Evolutionary conservation across 768 basidiomycete species (phyloP).

Genomic region (Scleroderma citrinum): DNA sequence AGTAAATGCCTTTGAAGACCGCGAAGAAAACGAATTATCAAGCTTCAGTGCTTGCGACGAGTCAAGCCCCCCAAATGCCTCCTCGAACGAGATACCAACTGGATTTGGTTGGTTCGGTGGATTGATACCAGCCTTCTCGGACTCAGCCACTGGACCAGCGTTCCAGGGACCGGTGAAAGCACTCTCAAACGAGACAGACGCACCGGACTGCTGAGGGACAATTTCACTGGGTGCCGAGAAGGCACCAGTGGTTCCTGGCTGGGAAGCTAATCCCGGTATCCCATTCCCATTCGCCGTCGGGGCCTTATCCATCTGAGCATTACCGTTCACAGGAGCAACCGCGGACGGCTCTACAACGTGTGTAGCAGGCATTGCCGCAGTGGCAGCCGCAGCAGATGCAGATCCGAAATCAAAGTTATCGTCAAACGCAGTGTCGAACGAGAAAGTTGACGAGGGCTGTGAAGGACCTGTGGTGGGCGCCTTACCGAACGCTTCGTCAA

Average conservation of each 20-base stretch:
- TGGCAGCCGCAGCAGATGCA: conserved; percentile 30
- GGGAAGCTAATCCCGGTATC: conserved; percentile 8
- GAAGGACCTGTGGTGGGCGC: conserved; percentile 36
- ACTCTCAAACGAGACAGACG: conserved; percentile 40
- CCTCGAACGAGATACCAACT: conserved; percentile 41
- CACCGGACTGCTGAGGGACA: conserved; percentile 12
- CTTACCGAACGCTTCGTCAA: conserved; percentile 71
- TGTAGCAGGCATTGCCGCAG: conserved; percentile 18
- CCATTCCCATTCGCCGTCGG: conserved; percentile 5
- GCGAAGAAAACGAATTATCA: conserved; percentile 32
- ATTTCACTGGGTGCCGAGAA: conserved; percentile 9
- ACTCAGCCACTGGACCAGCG: conserved; percentile 2
- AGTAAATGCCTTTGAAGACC: conserved; percentile 28
- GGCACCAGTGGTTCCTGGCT: conserved; percentile 9
- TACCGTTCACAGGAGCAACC: conserved; percentile 22
- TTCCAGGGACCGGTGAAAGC: conserved; percentile 32
- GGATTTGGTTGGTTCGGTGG: conserved; percentile 9
- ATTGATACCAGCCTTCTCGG: conserved; percentile 11
- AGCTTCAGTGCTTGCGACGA: conserved; percentile 36
- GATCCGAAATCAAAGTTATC: conserved; percentile 58
- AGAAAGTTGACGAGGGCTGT: conserved; percentile 34
- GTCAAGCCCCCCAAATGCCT: conserved; percentile 47
- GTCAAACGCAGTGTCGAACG: conserved; percentile 62
- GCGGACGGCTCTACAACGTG: conserved; percentile 21
- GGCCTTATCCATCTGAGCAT: conserved; percentile 7